Conservation (phyloP, 352 stramenopile genomes). For the Thalassiosira livingstoniorum region DNA sequence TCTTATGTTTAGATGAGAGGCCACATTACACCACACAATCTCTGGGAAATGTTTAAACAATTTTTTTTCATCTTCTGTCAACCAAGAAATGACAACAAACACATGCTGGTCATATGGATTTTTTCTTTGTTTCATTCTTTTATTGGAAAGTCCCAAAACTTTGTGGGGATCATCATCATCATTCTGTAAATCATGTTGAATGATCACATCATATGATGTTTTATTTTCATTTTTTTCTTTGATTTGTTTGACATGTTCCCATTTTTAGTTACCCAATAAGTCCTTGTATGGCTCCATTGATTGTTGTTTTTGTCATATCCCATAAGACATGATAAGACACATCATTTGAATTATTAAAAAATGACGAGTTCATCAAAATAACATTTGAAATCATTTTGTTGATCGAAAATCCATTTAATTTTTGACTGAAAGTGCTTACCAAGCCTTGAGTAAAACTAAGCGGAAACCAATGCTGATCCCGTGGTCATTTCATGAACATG, state of each 20-base stretch:
- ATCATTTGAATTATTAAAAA: background rate
- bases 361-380: background rate
- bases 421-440: background rate
- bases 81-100: conserved; percentile 24
- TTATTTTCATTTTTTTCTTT: background rate
- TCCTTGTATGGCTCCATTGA: too few relatives aligned
- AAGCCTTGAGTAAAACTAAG: background rate
- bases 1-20: conserved; percentile 49
- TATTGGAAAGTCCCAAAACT: background rate
- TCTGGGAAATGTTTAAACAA: conserved; percentile 31
- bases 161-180: background rate
- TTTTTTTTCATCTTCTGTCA: background rate
- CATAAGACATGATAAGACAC: too few relatives aligned
- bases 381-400: background rate
- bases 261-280: background rate
- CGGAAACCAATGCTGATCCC: background rate
- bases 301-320: too few relatives aligned
- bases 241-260: background rate
- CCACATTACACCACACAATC: conserved; percentile 43
- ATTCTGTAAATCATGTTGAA: background rate
- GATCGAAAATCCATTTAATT: background rate
- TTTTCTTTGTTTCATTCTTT: background rate
- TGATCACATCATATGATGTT: background rate
- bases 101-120: background rate
- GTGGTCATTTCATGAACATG: background rate